phyloP scores from a whole-genome alignment of 2,329 filamentous ascomycete genomes.

The Westerdykella aurantiaca region DNA sequence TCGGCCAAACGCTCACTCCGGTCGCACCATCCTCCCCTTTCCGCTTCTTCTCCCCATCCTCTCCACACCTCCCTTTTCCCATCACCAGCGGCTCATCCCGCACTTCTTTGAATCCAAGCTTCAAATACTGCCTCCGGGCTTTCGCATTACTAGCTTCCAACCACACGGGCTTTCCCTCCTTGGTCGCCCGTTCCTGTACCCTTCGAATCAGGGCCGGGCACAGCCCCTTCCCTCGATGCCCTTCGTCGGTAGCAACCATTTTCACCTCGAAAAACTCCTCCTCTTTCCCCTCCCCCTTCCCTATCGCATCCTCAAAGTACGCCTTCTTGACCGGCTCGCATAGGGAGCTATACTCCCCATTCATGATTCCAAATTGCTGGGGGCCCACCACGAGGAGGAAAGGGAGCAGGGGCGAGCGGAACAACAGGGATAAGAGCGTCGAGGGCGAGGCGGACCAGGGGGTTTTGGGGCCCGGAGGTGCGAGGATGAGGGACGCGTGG shows the following conservation, averaged over 20 bases:
- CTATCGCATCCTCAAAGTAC: background rate
- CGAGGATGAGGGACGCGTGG: slow-evolving; percentile 1
- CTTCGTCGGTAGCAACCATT: slow-evolving; percentile 2
- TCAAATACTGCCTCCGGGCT: slow-evolving; percentile 4
- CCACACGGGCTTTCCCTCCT: slow-evolving; percentile 7
- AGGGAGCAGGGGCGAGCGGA: too few relatives aligned
- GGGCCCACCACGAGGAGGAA: too few relatives aligned
- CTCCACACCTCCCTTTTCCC: background rate
- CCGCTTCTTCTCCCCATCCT: slow-evolving; percentile 1
- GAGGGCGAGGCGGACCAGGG: background rate
- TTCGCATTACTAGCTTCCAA: slow-evolving; percentile 6
- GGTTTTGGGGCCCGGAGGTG: slow-evolving; percentile 1
- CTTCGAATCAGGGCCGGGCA: background rate
- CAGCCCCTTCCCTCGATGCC: slow-evolving; percentile 5
- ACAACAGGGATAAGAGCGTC: background rate
- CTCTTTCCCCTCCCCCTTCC: background rate
- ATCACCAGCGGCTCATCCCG: background rate
- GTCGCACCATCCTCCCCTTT: slow-evolving; percentile 1
- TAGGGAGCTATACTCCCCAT: background rate
- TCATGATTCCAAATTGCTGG: too few relatives aligned
- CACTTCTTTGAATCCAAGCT: slow-evolving; percentile 7
- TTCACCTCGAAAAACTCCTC: slow-evolving; percentile 4
- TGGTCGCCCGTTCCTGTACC: slow-evolving; percentile 3
- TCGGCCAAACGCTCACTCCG: slow-evolving; percentile 7
- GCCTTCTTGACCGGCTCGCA: background rate